Evolutionary conservation across 2,329 filamentous ascomycete genomes (phyloP).

Genomic region (Fusarium pseudocircinatum): DNA sequence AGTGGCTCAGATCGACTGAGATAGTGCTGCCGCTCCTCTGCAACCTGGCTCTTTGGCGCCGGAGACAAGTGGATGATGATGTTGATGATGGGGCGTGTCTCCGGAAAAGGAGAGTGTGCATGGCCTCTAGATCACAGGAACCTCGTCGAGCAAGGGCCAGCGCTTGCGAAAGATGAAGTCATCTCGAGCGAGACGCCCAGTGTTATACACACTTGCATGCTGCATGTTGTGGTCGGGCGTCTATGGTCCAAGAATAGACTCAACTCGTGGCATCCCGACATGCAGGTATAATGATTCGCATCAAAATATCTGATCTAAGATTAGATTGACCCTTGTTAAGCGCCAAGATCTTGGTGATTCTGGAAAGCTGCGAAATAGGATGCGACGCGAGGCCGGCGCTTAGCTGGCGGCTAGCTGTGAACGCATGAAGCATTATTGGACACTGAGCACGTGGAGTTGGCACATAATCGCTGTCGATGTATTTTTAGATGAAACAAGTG

Average conservation of each 20-base stretch:
- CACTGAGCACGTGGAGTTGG: slow-evolving; percentile 1
- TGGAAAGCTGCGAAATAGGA: slow-evolving; percentile 25
- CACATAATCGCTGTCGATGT: neutral
- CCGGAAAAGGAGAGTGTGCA: slow-evolving; percentile 16
- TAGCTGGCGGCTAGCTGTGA: slow-evolving; percentile 39
- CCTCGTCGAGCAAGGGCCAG: slow-evolving; percentile 13
- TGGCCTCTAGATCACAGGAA: slow-evolving; percentile 27
- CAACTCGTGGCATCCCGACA: neutral
- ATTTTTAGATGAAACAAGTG: slow-evolving; percentile 26
- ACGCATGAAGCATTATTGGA: slow-evolving; percentile 23
- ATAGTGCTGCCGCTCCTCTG: slow-evolving; percentile 27
- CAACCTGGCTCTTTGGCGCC: slow-evolving; percentile 25
- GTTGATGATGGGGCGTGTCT: slow-evolving; percentile 13
- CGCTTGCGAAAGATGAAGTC: slow-evolving; percentile 18
- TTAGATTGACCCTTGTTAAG: slow-evolving; percentile 20
- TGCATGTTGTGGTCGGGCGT: slow-evolving; percentile 18
- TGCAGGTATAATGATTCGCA: slow-evolving; percentile 23
- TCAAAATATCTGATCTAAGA: slow-evolving; percentile 23
- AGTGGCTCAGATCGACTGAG: slow-evolving; percentile 25
- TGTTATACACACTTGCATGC: slow-evolving; percentile 22
- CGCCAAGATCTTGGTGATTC: slow-evolving; percentile 29
- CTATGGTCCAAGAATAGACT: slow-evolving; percentile 20
- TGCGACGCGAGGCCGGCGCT: slow-evolving; percentile 36
- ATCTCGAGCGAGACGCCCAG: slow-evolving; percentile 35
- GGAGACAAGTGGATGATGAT: neutral